A percentile compares a stretch with the other conserved stretches of the same genome.
These are phyloP conservation scores for Keithomyces neogunnii DNA, from an alignment of 2,329 filamentous ascomycete genomes.

Conservation along the genomic window DNA sequence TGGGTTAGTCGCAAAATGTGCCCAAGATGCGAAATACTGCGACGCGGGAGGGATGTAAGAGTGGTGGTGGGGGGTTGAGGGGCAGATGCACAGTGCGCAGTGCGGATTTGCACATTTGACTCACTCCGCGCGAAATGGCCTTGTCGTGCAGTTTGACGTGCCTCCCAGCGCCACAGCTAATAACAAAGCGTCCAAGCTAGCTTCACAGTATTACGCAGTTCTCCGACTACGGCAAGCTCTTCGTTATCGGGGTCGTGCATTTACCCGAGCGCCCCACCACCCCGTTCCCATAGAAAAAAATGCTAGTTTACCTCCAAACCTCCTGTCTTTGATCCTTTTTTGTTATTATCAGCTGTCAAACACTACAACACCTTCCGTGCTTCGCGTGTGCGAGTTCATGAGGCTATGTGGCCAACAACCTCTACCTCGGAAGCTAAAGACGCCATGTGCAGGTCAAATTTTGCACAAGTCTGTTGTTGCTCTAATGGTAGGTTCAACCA, in stretches of 20 bases:
- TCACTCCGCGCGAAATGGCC: slow-evolving; percentile 7
- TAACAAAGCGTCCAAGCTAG: neutral
- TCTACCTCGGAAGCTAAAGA: too few relatives aligned
- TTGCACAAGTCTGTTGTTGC: too few relatives aligned
- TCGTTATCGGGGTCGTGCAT: slow-evolving; percentile 12
- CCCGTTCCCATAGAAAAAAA: neutral
- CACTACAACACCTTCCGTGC: too few relatives aligned
- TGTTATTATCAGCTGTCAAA: too few relatives aligned
- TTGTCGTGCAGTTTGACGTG: slow-evolving; percentile 10
- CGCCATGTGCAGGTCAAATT: too few relatives aligned
- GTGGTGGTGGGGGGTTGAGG: slow-evolving; percentile 25
- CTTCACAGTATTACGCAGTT: slow-evolving; percentile 18
- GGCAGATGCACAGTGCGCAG: slow-evolving; percentile 17
- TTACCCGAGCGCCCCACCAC: slow-evolving; percentile 4
- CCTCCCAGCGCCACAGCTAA: slow-evolving; percentile 1
- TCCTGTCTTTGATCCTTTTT: neutral
- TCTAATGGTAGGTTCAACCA: slow-evolving; percentile 1
- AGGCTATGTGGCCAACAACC: too few relatives aligned
- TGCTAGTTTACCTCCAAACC: neutral
- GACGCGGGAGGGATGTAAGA: slow-evolving; percentile 4
- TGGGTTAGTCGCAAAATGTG: slow-evolving; percentile 26
- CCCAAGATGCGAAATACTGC: slow-evolving; percentile 13
- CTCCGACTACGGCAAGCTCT: slow-evolving; percentile 18
- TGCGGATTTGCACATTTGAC: slow-evolving; percentile 18
- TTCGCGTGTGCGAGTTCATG: too few relatives aligned